Base-by-base conservation (phyloP, 2,329 filamentous ascomycete genomes). In the Colletotrichum phormii region DNA sequence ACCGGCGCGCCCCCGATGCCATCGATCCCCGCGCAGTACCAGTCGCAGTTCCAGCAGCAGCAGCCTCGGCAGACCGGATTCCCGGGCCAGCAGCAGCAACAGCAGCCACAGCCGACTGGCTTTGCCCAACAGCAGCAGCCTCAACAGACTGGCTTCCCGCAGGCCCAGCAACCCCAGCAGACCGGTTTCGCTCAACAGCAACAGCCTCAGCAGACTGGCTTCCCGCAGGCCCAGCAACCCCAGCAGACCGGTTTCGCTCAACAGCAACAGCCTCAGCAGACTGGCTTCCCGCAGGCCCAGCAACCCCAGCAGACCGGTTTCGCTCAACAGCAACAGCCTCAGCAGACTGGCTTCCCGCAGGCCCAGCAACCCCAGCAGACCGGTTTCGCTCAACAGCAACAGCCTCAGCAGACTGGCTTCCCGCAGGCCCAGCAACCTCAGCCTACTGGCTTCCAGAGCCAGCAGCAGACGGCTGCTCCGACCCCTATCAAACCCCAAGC, bases 401-500 rank as follows among this genome's bases (percentile, higher is more conserved):
- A 81, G 59, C 81, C 77, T 66, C 83, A 86, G 67, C 83, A 82
- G 62, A 84, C 82, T 53, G 82, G 84, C 49, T 89, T 89, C 78
- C 79, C 81, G 66, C 85, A 85, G 72, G 83, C 78, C 67, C 82
- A 79, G 65, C 84, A 81, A 61, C 81, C 77, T 66, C 83, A 85
- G 67, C 83, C 82, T 62, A 84, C 82, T 58, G 82, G 84, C 54
- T 89, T 89, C 78, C 79, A 83, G 51, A 76, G 85, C 31, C 89
- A 90, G 78, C 87, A 89, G 74, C 77, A 84, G 4, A 81, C 88
- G 13, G 80, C 87, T 29, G 83, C 87, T 22, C 86, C 89, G 33
- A 84, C 71, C 12, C 84, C 91, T 13, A 89, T 92, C 78, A 90
- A 93, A 75, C 88, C 93, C 7, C 90, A 92, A 79, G 82, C 90